Percentiles rank a stretch among this genome's conserved stretches.
Conservation (phyloP, 768 basidiomycete genomes). For the Aureoboletus auriporus region DNA sequence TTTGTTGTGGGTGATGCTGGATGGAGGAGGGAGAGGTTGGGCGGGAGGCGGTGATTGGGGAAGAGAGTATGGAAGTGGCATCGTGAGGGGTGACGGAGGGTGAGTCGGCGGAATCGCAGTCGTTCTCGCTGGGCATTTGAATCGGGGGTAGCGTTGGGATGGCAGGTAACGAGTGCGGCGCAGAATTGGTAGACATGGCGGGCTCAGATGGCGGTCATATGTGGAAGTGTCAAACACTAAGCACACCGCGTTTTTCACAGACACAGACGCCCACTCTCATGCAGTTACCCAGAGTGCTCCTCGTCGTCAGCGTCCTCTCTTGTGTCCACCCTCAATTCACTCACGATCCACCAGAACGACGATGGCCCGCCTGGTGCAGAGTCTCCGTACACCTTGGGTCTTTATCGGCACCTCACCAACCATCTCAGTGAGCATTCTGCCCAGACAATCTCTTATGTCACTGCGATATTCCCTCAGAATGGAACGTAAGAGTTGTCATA, state of each 20-base stretch:
- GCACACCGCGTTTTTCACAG: too few species aligned
- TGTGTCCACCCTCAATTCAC: neutral
- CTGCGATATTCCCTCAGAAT: conserved; percentile 40
- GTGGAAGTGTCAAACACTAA: neutral
- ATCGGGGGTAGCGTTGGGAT: conserved; percentile 45
- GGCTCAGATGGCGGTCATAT: conserved; percentile 14
- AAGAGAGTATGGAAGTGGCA: conserved; percentile 42
- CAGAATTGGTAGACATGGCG: conserved; percentile 20
- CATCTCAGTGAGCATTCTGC: conserved; percentile 46
- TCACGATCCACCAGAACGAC: conserved; percentile 55
- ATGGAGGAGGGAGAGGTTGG: conserved; percentile 16
- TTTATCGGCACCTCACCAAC: conserved; percentile 58
- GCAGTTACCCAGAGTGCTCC: conserved; percentile 32
- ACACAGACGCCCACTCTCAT: conserved; percentile 12
- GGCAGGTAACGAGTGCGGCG: conserved; percentile 27
- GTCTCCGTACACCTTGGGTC: conserved; percentile 72
- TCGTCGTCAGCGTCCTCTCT: conserved; percentile 37
- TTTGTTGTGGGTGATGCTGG: conserved; percentile 23
- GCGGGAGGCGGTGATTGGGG: conserved; percentile 24
- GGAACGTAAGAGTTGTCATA: conserved; percentile 77
- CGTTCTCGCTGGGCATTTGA: conserved; percentile 34
- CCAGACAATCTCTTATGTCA: conserved; percentile 10
- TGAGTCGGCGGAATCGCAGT: conserved; percentile 19
- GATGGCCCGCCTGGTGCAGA: conserved; percentile 74
- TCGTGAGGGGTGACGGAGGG: conserved; percentile 37